Base-by-base conservation (phyloP, 192 early-diverging fungal genomes). In the Dissophora ornata region DNA sequence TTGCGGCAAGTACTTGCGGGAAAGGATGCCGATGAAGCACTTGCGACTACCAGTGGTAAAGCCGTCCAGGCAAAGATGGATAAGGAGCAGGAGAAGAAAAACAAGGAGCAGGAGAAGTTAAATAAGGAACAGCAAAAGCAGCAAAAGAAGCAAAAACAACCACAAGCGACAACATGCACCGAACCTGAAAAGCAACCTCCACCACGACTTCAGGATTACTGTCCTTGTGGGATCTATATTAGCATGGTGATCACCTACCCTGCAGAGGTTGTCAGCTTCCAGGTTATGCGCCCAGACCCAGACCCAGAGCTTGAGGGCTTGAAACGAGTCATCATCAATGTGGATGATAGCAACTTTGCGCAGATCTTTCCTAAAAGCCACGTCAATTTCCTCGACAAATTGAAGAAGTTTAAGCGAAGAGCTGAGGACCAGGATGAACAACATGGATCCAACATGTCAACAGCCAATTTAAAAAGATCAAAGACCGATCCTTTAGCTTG, bases 171-270 rank as follows among this genome's bases (percentile, higher is more conserved):
- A n/a, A n/a, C n/a, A n/a, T n/a, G n/a, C n/a, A n/a, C n/a, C n/a
- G 36, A 36, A 18, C 40, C 16, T 46, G 19, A 56, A 21, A 44
- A 51, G 32, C 50, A 51, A 54, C 63, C 55, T 22, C 40, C 42
- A 28, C 50, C 63, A 47, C 45, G 65, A 28, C 65, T 67, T 1
- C 54, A 57, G 33, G 65, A 67, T 36, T 57, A 41, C n/a, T 57
- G 45, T 58, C 65, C 67, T 26, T 44, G 45, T 32, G 54, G 66
- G 34, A 30, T 44, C 1, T 68, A 68, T 68, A 28, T 68, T 32
- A 51, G 56, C 49, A 49, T 68, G 66, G 55, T 68, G 7, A 68
- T 68, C 34, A 33, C 56, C 44, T 68, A 58, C n/a, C 46, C 66
- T 22, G 57, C 57, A 25, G 57, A 69, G 57, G 57, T 60, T 15